Evolutionary conservation across 177 flowering plant species (phyloP).

Genomic region (Tripterygium wilfordii): DNA sequence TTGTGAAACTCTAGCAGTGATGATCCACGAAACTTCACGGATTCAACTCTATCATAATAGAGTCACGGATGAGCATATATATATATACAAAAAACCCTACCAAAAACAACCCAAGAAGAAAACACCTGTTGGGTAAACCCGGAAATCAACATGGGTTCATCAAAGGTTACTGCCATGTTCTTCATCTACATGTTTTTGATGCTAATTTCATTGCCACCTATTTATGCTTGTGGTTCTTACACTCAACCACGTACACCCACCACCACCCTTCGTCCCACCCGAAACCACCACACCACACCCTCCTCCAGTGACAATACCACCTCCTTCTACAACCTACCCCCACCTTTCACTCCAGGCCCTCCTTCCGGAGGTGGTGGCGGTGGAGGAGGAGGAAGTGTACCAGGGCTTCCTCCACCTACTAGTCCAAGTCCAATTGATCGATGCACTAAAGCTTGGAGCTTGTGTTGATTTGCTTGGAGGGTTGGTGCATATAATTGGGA

Average conservation of each 20-base stretch:
- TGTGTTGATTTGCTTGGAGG: constrained; percentile 87
- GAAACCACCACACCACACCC: constrained; percentile 9
- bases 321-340: constrained; percentile 33
- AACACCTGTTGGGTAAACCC: too few relatives aligned
- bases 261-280: constrained; percentile 11
- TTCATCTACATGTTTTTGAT: constrained; percentile 34
- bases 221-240: constrained; percentile 37
- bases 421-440: constrained; percentile 77
- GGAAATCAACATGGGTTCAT: constrained; percentile 30
- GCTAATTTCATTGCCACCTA: constrained; percentile 41
- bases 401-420: constrained; percentile 26
- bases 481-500: constrained; percentile 62
- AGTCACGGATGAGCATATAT: too few relatives aligned
- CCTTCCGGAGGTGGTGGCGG: constrained; percentile 24
- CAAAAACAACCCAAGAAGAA: constrained; percentile 5
- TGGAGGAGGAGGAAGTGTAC: constrained; percentile 20
- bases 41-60: too few relatives aligned
- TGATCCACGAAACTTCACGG: too few relatives aligned
- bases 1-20: too few relatives aligned
- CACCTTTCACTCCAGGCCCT: constrained; percentile 27
- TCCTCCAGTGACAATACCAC: constrained; percentile 38
- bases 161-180: constrained; percentile 30
- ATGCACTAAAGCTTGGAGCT: constrained; percentile 67
- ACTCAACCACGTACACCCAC: constrained; percentile 24
- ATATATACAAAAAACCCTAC: not conserved